Conservation (phyloP, 345 rosid species). For the Heritiera littoralis region DNA sequence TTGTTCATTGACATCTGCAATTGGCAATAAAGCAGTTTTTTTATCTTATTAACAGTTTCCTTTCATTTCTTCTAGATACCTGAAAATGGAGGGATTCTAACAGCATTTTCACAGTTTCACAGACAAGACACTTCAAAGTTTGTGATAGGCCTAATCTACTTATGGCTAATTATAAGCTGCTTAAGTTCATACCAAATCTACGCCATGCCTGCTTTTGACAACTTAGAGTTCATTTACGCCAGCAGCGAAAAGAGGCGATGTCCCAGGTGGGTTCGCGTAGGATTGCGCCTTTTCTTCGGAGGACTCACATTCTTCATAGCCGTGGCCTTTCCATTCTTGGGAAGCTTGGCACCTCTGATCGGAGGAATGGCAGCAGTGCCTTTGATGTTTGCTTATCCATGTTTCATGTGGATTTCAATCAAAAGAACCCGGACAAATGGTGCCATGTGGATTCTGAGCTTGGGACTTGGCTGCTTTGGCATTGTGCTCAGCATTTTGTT, state of each 20-base stretch:
- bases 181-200: slow-evolving; percentile 51
- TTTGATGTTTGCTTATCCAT: slow-evolving; percentile 50
- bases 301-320: slow-evolving; percentile 43
- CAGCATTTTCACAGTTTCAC: slow-evolving; percentile 33
- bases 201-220: slow-evolving; percentile 60
- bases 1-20: not conserved
- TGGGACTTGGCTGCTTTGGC: slow-evolving; percentile 49
- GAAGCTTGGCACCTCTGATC: slow-evolving; percentile 36
- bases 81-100: slow-evolving; percentile 34
- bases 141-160: slow-evolving; percentile 27
- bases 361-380: slow-evolving; percentile 48
- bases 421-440: slow-evolving; percentile 15
- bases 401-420: slow-evolving; percentile 58
- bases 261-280: slow-evolving; percentile 28
- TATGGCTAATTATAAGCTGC: slow-evolving; percentile 34
- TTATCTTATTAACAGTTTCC: not conserved
- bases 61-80: slow-evolving; percentile 26
- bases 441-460: slow-evolving; percentile 40
- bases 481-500: slow-evolving; percentile 28
- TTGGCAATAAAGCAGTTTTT: not conserved
- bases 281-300: slow-evolving; percentile 42
- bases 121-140: slow-evolving; percentile 28
- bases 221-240: slow-evolving; percentile 37
- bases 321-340: slow-evolving; percentile 50
- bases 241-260: slow-evolving; percentile 29